These are phyloP conservation scores for Prunella vulgaris DNA, from an alignment of 257 asterid species.

Conservation along the genomic window DNA sequence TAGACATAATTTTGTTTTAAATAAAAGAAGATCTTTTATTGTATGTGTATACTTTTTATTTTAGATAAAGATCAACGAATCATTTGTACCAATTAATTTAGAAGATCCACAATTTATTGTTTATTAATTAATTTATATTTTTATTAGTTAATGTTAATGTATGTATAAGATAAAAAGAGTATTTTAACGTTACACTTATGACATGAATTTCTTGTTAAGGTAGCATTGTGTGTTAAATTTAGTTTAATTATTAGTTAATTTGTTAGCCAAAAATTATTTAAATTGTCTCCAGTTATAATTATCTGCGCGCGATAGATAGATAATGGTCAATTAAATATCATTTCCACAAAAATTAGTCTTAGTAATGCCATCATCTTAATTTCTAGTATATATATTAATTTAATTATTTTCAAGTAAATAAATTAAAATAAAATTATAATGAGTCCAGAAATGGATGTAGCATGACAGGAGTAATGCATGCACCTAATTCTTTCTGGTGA, in stretches of 20 bases:
- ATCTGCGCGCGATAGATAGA: not conserved
- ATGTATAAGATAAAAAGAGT: no score
- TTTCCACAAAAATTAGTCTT: not conserved
- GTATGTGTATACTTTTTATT: not conserved
- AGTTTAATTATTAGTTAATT: no score
- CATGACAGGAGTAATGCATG: not conserved
- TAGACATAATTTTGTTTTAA: no score
- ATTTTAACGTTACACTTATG: no score
- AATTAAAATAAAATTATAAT: not conserved
- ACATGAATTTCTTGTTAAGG: no score
- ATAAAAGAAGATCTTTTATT: not conserved
- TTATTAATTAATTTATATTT: no score
- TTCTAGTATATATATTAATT: no score
- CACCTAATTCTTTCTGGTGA: conserved; percentile 26
- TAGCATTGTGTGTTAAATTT: no score
- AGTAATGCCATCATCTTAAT: not conserved
- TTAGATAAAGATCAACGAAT: no score
- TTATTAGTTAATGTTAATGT: no score
- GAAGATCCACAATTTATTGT: no score
- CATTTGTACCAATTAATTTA: no score
- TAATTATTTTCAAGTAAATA: not conserved
- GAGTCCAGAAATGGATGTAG: conserved; percentile 6
- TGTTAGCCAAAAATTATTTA: not conserved
- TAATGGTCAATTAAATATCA: not conserved
- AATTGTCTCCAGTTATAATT: not conserved